These are phyloP conservation scores for Azolla pinnata DNA, from an alignment of 75 land plant genomes.

Conservation along the genomic window DNA sequence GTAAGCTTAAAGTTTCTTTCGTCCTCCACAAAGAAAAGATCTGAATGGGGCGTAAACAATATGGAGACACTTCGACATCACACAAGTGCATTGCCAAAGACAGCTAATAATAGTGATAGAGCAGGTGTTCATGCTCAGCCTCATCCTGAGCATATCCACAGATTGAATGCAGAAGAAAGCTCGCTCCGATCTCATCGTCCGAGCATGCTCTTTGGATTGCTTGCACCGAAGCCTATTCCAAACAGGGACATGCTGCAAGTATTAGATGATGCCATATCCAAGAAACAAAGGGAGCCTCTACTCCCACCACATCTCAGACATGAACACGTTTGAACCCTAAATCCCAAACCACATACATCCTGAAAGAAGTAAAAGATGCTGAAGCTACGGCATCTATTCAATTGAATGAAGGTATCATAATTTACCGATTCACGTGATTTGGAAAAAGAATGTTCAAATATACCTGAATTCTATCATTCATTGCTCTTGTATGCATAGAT, in stretches of 20 bases:
- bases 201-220: constrained; percentile 2
- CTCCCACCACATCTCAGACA: constrained; percentile 4
- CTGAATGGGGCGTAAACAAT: not conserved
- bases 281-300: not conserved
- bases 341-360: not conserved
- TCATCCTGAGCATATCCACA: not conserved
- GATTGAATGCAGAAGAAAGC: not conserved
- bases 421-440: not conserved
- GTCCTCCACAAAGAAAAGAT: not conserved
- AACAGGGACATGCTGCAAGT: not conserved
- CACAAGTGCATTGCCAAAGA: not conserved
- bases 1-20: constrained; percentile 2
- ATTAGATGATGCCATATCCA: not conserved
- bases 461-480: no score
- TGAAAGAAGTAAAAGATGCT: not conserved
- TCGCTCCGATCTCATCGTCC: constrained; percentile 2
- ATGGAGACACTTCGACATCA: not conserved
- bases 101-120: not conserved
- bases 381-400: not conserved
- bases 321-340: not conserved
- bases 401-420: not conserved
- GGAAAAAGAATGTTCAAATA: not conserved
- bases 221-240: not conserved
- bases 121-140: not conserved
- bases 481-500: no score